These are phyloP conservation scores for Picochlorum sp. DNA, from an alignment of 139 green algal species.

Conservation along the genomic window DNA sequence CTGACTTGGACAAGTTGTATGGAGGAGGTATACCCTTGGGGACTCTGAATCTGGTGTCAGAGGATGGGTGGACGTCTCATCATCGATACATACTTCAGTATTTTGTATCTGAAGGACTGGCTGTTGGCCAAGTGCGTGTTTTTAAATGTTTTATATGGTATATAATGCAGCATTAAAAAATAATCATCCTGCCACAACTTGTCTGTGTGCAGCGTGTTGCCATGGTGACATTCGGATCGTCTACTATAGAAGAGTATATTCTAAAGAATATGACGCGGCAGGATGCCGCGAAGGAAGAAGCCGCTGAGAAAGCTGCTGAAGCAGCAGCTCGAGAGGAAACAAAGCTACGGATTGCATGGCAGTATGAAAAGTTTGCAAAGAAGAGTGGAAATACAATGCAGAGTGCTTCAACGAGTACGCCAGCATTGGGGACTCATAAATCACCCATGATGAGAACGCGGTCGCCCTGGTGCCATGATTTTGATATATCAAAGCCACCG, in stretches of 20 bases:
- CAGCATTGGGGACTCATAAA: background rate
- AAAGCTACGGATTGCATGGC: slow-evolving; percentile 73
- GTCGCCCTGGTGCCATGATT: slow-evolving; percentile 1
- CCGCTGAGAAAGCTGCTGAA: slow-evolving; percentile 12
- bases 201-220: background rate
- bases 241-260: background rate
- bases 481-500: background rate
- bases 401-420: background rate
- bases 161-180: no score
- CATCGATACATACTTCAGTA: slow-evolving; percentile 59
- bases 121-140: background rate
- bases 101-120: slow-evolving; percentile 64
- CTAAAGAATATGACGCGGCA: background rate
- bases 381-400: background rate
- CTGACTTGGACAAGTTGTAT: slow-evolving; percentile 63
- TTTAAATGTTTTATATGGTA: no score
- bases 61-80: slow-evolving; percentile 52
- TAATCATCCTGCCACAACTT: no score
- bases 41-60: slow-evolving; percentile 51
- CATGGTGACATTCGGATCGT: background rate
- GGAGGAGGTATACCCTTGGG: slow-evolving; percentile 66
- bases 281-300: slow-evolving; percentile 8
- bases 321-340: slow-evolving; percentile 19
- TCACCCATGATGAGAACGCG: background rate
- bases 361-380: slow-evolving; percentile 47